Evolutionary conservation across 1,139 yeast species (phyloP).

Genomic region (Suhomyces atakaporum): DNA sequence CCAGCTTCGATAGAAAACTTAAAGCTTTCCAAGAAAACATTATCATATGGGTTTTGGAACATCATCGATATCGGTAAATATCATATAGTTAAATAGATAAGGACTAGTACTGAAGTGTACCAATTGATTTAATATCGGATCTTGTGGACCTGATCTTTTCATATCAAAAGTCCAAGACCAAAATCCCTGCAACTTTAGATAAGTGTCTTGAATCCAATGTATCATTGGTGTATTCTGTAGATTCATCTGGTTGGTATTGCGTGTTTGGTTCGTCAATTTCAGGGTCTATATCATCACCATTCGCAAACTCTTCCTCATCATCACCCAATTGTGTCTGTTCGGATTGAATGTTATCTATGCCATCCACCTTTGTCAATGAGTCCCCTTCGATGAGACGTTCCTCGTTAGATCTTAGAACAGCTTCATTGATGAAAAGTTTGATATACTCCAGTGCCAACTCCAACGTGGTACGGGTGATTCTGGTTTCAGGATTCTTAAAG

Average conservation of each 20-base stretch:
- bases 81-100: background rate
- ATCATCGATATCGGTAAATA: constrained; percentile 25
- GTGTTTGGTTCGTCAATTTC: constrained; percentile 22
- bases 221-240: constrained; percentile 26
- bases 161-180: constrained; percentile 54
- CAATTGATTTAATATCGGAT: too few relatives aligned
- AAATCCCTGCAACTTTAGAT: constrained; percentile 54
- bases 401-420: constrained; percentile 62
- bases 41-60: constrained; percentile 39
- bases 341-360: constrained; percentile 30
- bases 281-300: constrained; percentile 16
- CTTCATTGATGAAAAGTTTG: constrained; percentile 62
- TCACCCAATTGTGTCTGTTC: constrained; percentile 9
- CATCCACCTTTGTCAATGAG: constrained; percentile 29
- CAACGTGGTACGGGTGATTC: constrained; percentile 52
- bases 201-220: constrained; percentile 55
- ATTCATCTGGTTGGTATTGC: constrained; percentile 22
- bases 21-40: constrained; percentile 21
- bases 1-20: constrained; percentile 26
- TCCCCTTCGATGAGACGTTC: constrained; percentile 40
- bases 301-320: constrained; percentile 11
- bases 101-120: background rate
- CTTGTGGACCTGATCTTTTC: background rate
- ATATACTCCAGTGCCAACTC: constrained; percentile 58
- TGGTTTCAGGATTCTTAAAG: constrained; percentile 49